Percentiles rank a stretch among this genome's conserved stretches.
phyloP scores from a whole-genome alignment of 2,329 filamentous ascomycete genomes.

The Aspergillus sp. region DNA sequence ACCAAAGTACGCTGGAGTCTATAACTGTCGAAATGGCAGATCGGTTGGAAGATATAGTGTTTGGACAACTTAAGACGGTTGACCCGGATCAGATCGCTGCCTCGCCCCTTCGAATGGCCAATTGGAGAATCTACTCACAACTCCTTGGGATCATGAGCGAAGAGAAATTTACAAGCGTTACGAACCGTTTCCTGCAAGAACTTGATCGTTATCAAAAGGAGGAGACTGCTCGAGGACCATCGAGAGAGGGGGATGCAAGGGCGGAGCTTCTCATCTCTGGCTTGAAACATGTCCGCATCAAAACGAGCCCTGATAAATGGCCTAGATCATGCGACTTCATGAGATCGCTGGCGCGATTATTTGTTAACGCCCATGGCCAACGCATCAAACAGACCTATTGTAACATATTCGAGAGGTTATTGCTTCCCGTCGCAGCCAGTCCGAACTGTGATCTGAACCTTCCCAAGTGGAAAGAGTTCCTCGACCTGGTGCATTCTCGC shows the following conservation, averaged over 20 bases:
- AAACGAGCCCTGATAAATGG: constrained; percentile 72
- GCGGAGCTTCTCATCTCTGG: constrained; percentile 85
- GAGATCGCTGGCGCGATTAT: constrained; percentile 75
- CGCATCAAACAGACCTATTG: constrained; percentile 93
- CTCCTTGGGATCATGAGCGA: constrained; percentile 95
- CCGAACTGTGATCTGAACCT: constrained; percentile 74
- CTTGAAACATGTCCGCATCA: constrained; percentile 85
- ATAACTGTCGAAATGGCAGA: constrained; percentile 92
- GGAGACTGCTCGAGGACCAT: constrained; percentile 49
- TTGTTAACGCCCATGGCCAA: constrained; percentile 80
- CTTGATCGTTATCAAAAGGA: constrained; percentile 77
- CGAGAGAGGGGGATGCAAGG: constrained; percentile 70
- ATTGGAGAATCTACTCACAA: constrained; percentile 93
- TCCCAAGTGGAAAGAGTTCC: constrained; percentile 82
- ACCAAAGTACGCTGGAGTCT: constrained; percentile 77
- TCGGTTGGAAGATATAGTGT: constrained; percentile 92
- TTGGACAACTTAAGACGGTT: constrained; percentile 86
- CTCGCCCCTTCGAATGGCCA: constrained; percentile 82
- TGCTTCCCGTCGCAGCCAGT: constrained; percentile 82
- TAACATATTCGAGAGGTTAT: constrained; percentile 80
- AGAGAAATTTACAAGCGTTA: constrained; percentile 82
- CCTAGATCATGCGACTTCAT: constrained; percentile 87
- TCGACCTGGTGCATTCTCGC: constrained; percentile 74
- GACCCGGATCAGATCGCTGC: constrained; percentile 71
- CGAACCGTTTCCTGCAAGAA: constrained; percentile 77